Conservation (phyloP, 257 asterid species). For the Coffea canephora region DNA sequence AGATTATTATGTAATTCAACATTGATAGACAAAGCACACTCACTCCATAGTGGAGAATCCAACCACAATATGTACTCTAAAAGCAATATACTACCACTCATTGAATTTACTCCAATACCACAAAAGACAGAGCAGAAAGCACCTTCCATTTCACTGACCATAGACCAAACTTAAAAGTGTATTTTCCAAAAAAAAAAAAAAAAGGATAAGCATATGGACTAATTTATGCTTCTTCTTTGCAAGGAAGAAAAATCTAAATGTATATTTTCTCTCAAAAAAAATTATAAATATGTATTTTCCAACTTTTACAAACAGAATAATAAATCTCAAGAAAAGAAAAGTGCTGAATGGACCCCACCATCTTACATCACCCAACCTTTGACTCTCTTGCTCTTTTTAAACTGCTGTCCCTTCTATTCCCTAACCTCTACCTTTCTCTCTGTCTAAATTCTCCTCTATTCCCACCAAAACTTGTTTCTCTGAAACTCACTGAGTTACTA, state of each 20-base stretch:
- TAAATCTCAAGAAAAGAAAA: constrained; percentile 1
- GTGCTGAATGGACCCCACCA: constrained; percentile 14
- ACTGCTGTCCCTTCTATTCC: constrained; percentile 19
- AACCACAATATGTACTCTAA: background rate
- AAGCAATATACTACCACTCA: background rate
- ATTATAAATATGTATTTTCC: background rate
- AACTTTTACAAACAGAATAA: background rate
- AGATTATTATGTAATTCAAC: too few relatives aligned
- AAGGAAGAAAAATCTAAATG: too few relatives aligned
- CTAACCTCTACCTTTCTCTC: constrained; percentile 26
- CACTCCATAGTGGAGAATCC: background rate
- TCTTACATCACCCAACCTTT: constrained; percentile 46
- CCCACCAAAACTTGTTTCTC: constrained; percentile 24
- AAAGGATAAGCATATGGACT: background rate
- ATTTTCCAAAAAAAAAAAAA: background rate
- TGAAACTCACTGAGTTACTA: constrained; percentile 7
- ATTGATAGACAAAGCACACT: too few relatives aligned
- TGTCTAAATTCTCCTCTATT: constrained; percentile 17
- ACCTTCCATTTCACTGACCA: constrained; percentile 48
- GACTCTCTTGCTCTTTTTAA: constrained; percentile 35
- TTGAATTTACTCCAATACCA: background rate
- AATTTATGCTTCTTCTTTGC: too few relatives aligned
- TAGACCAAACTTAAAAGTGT: constrained; percentile 20
- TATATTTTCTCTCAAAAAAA: too few relatives aligned
- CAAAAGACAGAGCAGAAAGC: constrained; percentile 17